Evolutionary conservation across 1,284 basidiomycete genomes (phyloP), one percentile per base, ranked within the genome.

Genomic region (Sanguinoderma infundibulare): DNA sequence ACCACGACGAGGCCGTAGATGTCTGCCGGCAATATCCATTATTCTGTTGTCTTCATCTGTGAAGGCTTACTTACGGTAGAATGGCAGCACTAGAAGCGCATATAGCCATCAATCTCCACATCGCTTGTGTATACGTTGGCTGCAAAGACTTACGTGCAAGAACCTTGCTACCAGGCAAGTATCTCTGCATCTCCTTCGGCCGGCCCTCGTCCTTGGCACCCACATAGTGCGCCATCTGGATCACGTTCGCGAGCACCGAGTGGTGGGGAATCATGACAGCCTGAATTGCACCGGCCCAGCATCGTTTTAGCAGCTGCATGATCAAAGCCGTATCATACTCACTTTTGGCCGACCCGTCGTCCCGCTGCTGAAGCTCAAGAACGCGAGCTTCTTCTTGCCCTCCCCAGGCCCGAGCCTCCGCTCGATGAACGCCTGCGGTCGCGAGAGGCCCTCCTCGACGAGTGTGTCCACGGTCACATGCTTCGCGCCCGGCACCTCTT

Each of bases 341-440:
- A 86, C 89, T 82, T 94, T 94, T 1, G 92, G 90, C 67, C 83
- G 84, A 9, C 91, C 91, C 64, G 92, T 94, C 2, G 92, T 94
- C 28, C 92, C 92, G 53, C 87, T 90, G 0, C 89, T 92, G 72
- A 94, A 92, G 57, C 82, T 87, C 40, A 92, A 75, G 67, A 94
- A 89, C 1, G 92, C 92, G 4, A 92, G 65, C 62, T 87, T 87
- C 12, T 78, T 85, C 72, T 81, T 85, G 15, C 79, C 85, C 72
- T 92, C 91, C 0, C 87, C 90, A 2, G 82, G 78, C 15, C 69
- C 73, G 30, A 94, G 78, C 36, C 73, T 75, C 40, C 78, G 74
- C 66, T 85, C 84, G 3, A 73, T 76, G 66, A 83, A 90, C 42
- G 67, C 75, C 44, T 69, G 69, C 1, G 72, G 72, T 55, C 65